Base-by-base conservation (phyloP, 2,329 filamentous ascomycete genomes). In the Arthrobotrys sphaeroides region DNA sequence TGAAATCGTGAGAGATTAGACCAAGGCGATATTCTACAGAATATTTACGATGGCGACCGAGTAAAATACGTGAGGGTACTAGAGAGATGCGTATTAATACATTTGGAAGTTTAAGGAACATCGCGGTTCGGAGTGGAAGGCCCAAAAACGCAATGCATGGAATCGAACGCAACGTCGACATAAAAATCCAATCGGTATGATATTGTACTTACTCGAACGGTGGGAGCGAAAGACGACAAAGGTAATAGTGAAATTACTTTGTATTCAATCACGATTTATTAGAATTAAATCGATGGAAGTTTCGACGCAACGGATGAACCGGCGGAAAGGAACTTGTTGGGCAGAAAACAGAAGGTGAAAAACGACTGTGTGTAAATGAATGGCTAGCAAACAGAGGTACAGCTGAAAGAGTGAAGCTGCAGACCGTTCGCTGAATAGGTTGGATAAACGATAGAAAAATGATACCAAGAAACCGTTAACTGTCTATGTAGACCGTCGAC, bases 391-490 rank as follows among this genome's bases (percentile, higher is more conserved):
- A 78, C 78, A 80, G 78, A 77, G 77, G 73, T 80, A 79, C 80
- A 80, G 79, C 80, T 80, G 80, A 78, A 78, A 79, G 79, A 80
- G 75, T 79, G 77, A 78, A 79, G 77, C 78, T 77, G 78, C 68
- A 79, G 70, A 78, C 68, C 60, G 67, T 57, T 65, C 59, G 73
- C 73, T 79, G 77, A 73, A 81, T 77, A 73, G 51, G 36, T 55
- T 67, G 69, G 62, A 80, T 80, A 78, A 55, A 79, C 73, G 78
- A 80, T 79, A 82, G 72, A 74, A 59, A n/a, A 67, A 75, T 69
- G 47, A 57, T 38, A 62, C 61, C 38, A 49, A 68, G 51, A 78
- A 77, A 61, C 64, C 77, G 73, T 62, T 77, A 73, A 78, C 61
- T 77, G 64, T 73, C 65, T 73, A 78, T 66, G 77, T 68, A 78